Percentiles rank a stretch among this genome's conserved stretches.
phyloP scores from a whole-genome alignment of 1,139 yeast species.

The Pichiaceae sp. region DNA sequence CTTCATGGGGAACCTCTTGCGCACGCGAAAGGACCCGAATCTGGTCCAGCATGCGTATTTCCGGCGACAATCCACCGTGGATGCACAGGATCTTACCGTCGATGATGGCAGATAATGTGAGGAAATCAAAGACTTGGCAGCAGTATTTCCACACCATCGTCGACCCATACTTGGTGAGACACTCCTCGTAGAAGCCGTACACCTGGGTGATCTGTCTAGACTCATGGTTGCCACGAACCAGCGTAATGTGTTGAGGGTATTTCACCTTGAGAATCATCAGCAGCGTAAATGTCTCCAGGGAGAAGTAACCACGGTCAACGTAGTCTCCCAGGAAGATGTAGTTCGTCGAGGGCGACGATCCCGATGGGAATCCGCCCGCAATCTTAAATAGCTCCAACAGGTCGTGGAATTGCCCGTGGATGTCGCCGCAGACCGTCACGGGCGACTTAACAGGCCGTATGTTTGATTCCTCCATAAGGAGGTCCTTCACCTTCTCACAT shows the following conservation, averaged over 20 bases:
- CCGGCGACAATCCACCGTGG: constrained; percentile 97
- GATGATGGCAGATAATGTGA: constrained; percentile 88
- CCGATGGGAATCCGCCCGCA: constrained; percentile 93
- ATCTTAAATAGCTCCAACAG: constrained; percentile 83
- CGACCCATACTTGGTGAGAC: constrained; percentile 84
- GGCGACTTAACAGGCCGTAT: constrained; percentile 96
- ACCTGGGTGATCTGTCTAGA: constrained; percentile 94
- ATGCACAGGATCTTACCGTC: constrained; percentile 92
- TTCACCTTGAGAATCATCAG: constrained; percentile 85
- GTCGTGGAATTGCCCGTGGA: constrained; percentile 97
- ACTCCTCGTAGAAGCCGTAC: constrained; percentile 89
- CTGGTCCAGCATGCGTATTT: constrained; percentile 93
- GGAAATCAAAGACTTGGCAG: constrained; percentile 90
- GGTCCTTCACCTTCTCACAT: constrained; percentile 87
- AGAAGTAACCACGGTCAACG: constrained; percentile 94
- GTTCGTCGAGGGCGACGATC: constrained; percentile 27
- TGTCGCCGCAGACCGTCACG: constrained; percentile 98
- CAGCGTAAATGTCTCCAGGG: constrained; percentile 84
- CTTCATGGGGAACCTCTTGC: constrained; percentile 99
- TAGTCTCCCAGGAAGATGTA: constrained; percentile 62
- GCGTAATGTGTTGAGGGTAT: constrained; percentile 77
- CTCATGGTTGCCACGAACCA: constrained; percentile 92
- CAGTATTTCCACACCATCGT: constrained; percentile 98
- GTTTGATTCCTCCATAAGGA: constrained; percentile 87
- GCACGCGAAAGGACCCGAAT: constrained; percentile 91